Percentiles rank a stretch among this genome's conserved stretches.
Conservation (phyloP, 139 green algal genomes). For the Chlorella sp. region DNA sequence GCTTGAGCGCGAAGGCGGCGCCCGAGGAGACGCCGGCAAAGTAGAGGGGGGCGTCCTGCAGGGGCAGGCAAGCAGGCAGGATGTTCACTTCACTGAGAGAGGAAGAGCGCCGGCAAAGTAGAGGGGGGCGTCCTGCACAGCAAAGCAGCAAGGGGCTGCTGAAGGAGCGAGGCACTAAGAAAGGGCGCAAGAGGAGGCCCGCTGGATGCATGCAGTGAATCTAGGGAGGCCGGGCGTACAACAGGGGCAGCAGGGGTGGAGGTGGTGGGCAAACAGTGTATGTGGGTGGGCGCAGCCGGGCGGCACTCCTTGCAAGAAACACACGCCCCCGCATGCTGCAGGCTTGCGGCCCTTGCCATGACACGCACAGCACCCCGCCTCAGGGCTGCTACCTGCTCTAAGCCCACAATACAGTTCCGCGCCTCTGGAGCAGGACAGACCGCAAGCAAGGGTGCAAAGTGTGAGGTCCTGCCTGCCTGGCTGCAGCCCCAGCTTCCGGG, state of each 20-base stretch:
- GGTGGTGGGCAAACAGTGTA: not conserved
- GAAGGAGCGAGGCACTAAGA: too few relatives aligned
- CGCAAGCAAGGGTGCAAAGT: too few relatives aligned
- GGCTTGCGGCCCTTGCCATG: too few relatives aligned
- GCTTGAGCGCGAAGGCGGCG: conserved; percentile 14
- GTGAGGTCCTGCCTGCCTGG: too few relatives aligned
- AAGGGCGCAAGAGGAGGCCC: not conserved
- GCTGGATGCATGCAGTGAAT: not conserved
- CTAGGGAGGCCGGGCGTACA: not conserved
- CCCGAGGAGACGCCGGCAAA: conserved; percentile 14
- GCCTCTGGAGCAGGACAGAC: too few relatives aligned
- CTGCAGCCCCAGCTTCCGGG: too few relatives aligned
- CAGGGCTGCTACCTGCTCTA: too few relatives aligned
- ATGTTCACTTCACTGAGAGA: too few relatives aligned
- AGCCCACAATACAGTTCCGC: too few relatives aligned
- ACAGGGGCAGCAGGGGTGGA: not conserved
- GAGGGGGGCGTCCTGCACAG: not conserved
- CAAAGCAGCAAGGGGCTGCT: not conserved
- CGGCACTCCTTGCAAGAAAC: not conserved
- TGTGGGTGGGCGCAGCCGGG: too few relatives aligned
- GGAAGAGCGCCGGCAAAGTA: conserved; percentile 13
- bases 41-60: not conserved
- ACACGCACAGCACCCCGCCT: too few relatives aligned
- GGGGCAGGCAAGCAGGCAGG: not conserved
- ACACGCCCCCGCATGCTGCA: too few relatives aligned